phyloP scores from a whole-genome alignment of 768 basidiomycete genomes.

The Suillus variegatus region DNA sequence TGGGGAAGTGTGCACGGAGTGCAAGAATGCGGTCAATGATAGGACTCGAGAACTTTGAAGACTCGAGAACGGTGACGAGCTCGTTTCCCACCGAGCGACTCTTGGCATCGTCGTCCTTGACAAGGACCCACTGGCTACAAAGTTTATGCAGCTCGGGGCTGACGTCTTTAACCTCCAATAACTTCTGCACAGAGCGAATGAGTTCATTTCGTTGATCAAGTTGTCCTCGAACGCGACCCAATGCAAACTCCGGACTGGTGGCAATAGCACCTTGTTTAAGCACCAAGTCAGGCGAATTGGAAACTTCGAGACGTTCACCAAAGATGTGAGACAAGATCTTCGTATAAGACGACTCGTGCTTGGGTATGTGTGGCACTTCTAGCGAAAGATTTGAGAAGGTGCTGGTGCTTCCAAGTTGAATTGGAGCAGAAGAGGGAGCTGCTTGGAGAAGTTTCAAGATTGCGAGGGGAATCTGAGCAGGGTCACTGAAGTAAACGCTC shows the following conservation, averaged over 20 bases:
- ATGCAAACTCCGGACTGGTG: constrained; percentile 92
- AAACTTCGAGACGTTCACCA: constrained; percentile 73
- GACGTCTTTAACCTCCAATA: constrained; percentile 56
- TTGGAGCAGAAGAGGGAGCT: constrained; percentile 40
- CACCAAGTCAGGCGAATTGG: constrained; percentile 81
- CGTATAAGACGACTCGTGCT: constrained; percentile 90
- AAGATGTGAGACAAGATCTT: constrained; percentile 85
- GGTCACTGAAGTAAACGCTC: constrained; percentile 62
- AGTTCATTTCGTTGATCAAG: constrained; percentile 75
- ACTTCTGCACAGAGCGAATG: constrained; percentile 58
- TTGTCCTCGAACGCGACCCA: constrained; percentile 87
- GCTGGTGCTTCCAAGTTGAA: constrained; percentile 49
- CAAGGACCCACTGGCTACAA: constrained; percentile 78
- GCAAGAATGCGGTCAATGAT: constrained; percentile 58
- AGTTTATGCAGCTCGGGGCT: constrained; percentile 63
- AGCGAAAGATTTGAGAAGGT: constrained; percentile 22
- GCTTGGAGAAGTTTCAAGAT: constrained; percentile 54
- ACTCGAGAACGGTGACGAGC: constrained; percentile 53
- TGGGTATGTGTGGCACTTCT: constrained; percentile 69
- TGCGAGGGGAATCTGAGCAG: constrained; percentile 40
- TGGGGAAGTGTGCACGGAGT: constrained; percentile 61
- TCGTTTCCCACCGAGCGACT: constrained; percentile 60
- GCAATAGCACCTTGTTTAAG: constrained; percentile 69
- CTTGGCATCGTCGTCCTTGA: constrained; percentile 68
- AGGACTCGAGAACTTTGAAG: constrained; percentile 38